phyloP scores from a whole-genome alignment of 257 asterid species.

The Fraxinus americana region DNA sequence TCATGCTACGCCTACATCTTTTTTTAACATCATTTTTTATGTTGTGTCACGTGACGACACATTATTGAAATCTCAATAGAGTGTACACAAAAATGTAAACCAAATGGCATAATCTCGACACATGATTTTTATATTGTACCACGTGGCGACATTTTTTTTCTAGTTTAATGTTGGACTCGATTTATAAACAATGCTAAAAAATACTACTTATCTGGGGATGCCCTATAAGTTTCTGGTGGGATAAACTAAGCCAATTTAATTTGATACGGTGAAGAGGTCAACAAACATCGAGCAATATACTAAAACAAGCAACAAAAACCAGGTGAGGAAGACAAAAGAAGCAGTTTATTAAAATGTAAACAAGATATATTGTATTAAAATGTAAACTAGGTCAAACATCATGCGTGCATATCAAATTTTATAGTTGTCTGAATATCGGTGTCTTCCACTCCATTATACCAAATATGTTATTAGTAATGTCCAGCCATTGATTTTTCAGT shows the following conservation, averaged over 20 bases:
- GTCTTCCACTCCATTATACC: not conserved
- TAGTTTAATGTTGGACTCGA: no score
- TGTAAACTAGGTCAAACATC: constrained; percentile 19
- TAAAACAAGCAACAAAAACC: constrained; percentile 30
- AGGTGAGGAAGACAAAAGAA: constrained; percentile 29
- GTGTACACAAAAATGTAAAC: no score
- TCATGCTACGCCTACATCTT: no score
- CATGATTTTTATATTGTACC: no score
- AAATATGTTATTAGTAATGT: no score
- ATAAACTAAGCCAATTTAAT: not conserved
- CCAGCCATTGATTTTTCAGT: not conserved
- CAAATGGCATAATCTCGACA: no score
- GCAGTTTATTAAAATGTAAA: not conserved
- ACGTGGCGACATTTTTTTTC: no score
- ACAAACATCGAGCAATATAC: constrained; percentile 20
- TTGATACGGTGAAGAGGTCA: constrained; percentile 22
- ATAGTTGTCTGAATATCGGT: not conserved
- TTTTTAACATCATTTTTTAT: no score
- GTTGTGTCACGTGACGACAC: no score
- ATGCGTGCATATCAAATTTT: no score
- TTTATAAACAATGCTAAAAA: no score
- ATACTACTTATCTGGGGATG: not conserved
- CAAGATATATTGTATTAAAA: not conserved
- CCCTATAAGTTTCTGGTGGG: not conserved
- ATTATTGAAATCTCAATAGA: no score